Evolutionary conservation across 2,329 filamentous ascomycete species (phyloP), one percentile per base, ranked within the genome.

Genomic region (Neofusicoccum sp.): DNA sequence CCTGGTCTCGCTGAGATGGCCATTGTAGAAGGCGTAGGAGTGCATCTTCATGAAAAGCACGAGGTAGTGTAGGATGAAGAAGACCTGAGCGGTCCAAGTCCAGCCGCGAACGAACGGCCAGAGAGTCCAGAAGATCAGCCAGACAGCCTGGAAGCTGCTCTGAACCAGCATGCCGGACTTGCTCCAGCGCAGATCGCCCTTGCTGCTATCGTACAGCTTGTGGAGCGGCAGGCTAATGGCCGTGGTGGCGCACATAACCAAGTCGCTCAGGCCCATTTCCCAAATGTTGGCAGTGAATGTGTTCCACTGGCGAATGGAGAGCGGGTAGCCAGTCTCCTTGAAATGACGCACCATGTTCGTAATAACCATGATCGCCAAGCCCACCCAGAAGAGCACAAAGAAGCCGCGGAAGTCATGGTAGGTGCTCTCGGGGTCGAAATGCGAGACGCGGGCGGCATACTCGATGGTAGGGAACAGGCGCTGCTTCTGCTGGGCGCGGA

Each of bases 41-140:
- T 99, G 95, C 87, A 98, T 95, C 82, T 99, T 99, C 95, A 99
- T 99, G 56, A 97, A 87, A 22, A 99, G 83, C 6, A 92, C 89
- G 78, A 99, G 87, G 47, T 93, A 89, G 77, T 99, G 95, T 37
- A 99, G 82, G 9, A 93, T 89, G 69, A 99, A 86, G 76, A 96
- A 99, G 43, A 99, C 95, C 73, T 98, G 95, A 2, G 94, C 89
- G 0, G 95, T 99, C 95, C 95, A 99, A 2, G 93, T 91, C 95
- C 95, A 99, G 58, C 90, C 84, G 7, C 96, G 83, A 69, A 89
- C 77, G 68, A 98, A 98, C 0, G 95, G 95, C 44, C 54, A 34
- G 37, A 63, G 49, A 65, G 95, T 88, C 94, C 94, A 98, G 66
- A 94, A 80, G 0, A 82, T 76, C 34, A 98, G 81, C 95, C 95